Conservation (phyloP, 495 filamentous ascomycete species). For the Evansstolkia leycettana region DNA sequence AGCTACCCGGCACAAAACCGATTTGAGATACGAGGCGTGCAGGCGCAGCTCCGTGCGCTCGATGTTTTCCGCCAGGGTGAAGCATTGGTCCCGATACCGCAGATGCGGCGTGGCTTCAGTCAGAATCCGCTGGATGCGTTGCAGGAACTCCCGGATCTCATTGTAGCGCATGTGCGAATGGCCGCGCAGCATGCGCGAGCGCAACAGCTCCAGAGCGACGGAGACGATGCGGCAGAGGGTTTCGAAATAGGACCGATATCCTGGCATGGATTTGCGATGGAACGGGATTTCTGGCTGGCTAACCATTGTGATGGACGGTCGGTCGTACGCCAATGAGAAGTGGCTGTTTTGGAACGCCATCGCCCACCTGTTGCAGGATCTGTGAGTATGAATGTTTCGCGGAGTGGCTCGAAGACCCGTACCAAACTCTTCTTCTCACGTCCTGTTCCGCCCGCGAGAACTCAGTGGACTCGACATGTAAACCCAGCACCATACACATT, state of each 20-base stretch:
- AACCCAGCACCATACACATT: slow-evolving; percentile 45
- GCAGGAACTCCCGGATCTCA: slow-evolving; percentile 38
- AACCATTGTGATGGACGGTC: slow-evolving; percentile 41
- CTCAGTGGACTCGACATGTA: slow-evolving; percentile 40
- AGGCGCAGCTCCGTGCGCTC: slow-evolving; percentile 44
- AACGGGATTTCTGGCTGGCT: slow-evolving; percentile 39
- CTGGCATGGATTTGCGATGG: slow-evolving; percentile 33
- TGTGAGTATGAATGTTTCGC: slow-evolving; percentile 9
- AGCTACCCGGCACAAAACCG: slow-evolving; percentile 44
- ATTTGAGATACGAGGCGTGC: slow-evolving; percentile 46
- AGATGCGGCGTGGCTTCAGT: slow-evolving; percentile 40
- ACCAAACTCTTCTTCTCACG: slow-evolving; percentile 28
- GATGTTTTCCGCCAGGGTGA: slow-evolving; percentile 36
- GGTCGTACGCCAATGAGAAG: slow-evolving; percentile 48
- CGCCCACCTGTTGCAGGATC: no score
- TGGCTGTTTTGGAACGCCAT: slow-evolving; percentile 51
- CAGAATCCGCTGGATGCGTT: slow-evolving; percentile 38
- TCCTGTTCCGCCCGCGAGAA: slow-evolving; percentile 24
- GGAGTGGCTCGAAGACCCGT: slow-evolving; percentile 16
- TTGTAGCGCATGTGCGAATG: slow-evolving; percentile 26
- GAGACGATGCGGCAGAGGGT: slow-evolving; percentile 42
- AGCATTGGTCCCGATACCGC: slow-evolving; percentile 34
- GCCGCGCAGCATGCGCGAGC: slow-evolving; percentile 32
- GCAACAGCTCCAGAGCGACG: slow-evolving; percentile 41
- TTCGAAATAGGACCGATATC: slow-evolving; percentile 39